These are phyloP conservation scores for Bifiguratus adelaidae DNA, from an alignment of 192 early-diverging fungal species.

Conservation along the genomic window DNA sequence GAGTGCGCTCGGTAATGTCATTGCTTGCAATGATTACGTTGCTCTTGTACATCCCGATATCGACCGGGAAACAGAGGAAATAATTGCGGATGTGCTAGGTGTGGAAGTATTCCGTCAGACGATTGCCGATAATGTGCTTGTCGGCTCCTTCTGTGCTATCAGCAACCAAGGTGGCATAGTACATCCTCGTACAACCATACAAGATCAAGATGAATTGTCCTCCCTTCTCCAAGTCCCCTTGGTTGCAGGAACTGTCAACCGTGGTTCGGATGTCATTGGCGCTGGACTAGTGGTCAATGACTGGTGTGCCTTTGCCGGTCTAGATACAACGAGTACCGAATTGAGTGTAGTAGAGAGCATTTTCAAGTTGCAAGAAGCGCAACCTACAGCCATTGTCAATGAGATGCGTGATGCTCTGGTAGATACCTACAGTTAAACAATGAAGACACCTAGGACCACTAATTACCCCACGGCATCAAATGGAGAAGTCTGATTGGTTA, in stretches of 20 bases:
- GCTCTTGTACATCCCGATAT: constrained; percentile 98
- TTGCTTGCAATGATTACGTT: constrained; percentile 99
- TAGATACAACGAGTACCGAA: constrained; percentile 95
- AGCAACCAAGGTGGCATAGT: constrained; percentile 97
- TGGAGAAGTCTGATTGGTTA: too few species aligned
- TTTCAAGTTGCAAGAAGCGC: constrained; percentile 92
- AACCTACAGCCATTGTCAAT: constrained; percentile 83
- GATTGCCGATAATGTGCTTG: constrained; percentile 93
- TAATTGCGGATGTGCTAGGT: constrained; percentile 94
- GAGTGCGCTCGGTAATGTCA: constrained; percentile 96
- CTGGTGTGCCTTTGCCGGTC: constrained; percentile 93
- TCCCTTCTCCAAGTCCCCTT: constrained; percentile 94
- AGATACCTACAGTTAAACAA: constrained; percentile 50
- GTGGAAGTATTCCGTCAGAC: constrained; percentile 99
- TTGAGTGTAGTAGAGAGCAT: constrained; percentile 95
- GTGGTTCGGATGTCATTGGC: constrained; percentile 96
- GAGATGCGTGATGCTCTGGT: constrained; percentile 92
- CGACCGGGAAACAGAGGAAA: constrained; percentile 95
- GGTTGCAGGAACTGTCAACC: constrained; percentile 97
- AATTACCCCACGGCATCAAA: too few species aligned
- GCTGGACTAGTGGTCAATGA: constrained; percentile 97
- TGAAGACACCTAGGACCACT: too few species aligned
- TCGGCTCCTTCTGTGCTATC: constrained; percentile 90
- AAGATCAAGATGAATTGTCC: constrained; percentile 97
- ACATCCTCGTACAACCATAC: constrained; percentile 89